Conservation (phyloP, 768 basidiomycete species). For the Rhodocollybia butyracea region DNA sequence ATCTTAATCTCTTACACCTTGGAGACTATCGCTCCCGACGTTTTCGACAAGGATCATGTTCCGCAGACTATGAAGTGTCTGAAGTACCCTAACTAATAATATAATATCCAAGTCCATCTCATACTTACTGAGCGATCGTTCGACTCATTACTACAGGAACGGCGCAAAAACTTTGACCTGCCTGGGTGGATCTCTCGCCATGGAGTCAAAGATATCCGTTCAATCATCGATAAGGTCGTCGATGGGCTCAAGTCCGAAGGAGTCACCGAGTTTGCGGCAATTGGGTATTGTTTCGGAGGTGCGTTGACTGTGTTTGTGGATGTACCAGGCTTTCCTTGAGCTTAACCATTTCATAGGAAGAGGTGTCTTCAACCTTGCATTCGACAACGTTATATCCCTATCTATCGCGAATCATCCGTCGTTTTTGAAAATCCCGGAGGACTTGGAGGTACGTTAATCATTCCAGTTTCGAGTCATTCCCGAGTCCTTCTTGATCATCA, state of each 20-base stretch:
- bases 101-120: too few species aligned
- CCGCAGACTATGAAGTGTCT: constrained; percentile 5
- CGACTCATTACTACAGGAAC: neutral
- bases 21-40: constrained; percentile 15
- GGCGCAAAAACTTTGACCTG: constrained; percentile 3
- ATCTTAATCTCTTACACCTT: neutral
- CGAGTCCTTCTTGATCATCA: constrained; percentile 65
- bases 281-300: constrained; percentile 73
- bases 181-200: constrained; percentile 25
- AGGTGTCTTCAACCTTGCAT: constrained; percentile 59
- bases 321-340: neutral
- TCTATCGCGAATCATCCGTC: constrained; percentile 59
- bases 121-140: too few species aligned
- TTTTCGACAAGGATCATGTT: constrained; percentile 10
- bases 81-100: neutral
- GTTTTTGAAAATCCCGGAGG: constrained; percentile 51
- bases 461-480: constrained; percentile 19
- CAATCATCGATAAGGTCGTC: constrained; percentile 53
- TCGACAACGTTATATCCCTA: constrained; percentile 47
- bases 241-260: constrained; percentile 55
- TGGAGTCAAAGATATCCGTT: constrained; percentile 35
- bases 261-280: constrained; percentile 53
- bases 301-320: constrained; percentile 9
- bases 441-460: constrained; percentile 48
- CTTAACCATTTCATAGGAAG: constrained; percentile 34